Base-by-base conservation (phyloP, 2,329 filamentous ascomycete genomes). In the Ceratocystis albifundus region DNA sequence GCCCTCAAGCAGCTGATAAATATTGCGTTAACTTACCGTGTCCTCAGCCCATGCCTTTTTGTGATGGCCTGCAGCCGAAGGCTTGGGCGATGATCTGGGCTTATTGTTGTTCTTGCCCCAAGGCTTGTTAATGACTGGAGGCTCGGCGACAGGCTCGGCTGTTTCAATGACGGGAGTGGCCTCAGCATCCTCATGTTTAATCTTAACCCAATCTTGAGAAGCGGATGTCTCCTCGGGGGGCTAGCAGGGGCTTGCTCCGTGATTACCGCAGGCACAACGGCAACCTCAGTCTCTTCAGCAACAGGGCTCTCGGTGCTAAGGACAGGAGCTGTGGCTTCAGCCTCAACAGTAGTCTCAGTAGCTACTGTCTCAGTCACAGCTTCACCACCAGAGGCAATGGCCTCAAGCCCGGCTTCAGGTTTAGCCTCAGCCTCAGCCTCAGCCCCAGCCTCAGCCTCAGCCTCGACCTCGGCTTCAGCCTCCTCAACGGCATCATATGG, bases 41-140 rank as follows among this genome's bases (percentile, higher is more conserved):
- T 94, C 89, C 72, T 96, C 90, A 30, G 89, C 89, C 89, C 89
- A 95, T 71, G 86, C 90, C 73, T 88, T 85, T 36, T 80, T 79
- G 71, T 81, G 80, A 65, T 77, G 73, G 48, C 77, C 75, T 7
- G 78, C 77, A 5, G 83, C 84, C 61, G 85, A 82, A n/a, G 83
- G 84, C 83, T 61, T 80, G 17, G 59, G 61, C 30, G 46, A 84
- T 84, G 46, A 81, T 84, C 69, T 94, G 89, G 4, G 88, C 87
- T 79, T 46, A 20, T 48, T 30, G 61, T 32, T 41, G 22, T 62
- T 76, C 78, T 75, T 64, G 77, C 76, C 61, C 85, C 82, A 59
- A n/a, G 15, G 44, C 10, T 63, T 63, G 71, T 59, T 63, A n/a
- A n/a, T n/a, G 71, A 2, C 32, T 2, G 53, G n/a, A 12, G 69